phyloP scores from a whole-genome alignment of 768 basidiomycete species.

The Russula dissimulans region DNA sequence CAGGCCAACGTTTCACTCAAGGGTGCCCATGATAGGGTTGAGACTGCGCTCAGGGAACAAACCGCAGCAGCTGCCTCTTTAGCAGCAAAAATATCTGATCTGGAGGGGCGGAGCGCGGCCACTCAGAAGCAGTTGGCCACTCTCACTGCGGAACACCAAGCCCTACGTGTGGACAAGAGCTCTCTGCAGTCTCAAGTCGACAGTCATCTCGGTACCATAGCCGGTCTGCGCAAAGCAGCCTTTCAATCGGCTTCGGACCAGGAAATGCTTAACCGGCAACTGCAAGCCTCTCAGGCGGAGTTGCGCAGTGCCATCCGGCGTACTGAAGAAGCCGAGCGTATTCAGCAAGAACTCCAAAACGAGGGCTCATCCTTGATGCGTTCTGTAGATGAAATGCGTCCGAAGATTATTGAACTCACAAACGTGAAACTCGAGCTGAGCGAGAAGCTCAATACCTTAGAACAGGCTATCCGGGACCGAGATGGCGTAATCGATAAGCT shows the following conservation, averaged over 20 bases:
- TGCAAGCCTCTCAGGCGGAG: constrained; percentile 57
- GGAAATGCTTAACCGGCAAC: constrained; percentile 41
- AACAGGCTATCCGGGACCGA: constrained; percentile 43
- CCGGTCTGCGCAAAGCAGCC: constrained; percentile 52
- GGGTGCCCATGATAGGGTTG: constrained; percentile 50
- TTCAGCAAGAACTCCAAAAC: constrained; percentile 59
- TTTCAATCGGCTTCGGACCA: constrained; percentile 46
- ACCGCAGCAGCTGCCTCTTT: constrained; percentile 39
- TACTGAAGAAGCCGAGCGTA: constrained; percentile 65
- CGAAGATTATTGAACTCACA: constrained; percentile 77
- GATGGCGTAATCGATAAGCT: constrained; percentile 53
- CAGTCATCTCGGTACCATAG: constrained; percentile 37
- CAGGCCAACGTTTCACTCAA: constrained; percentile 53
- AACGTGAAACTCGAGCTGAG: constrained; percentile 58
- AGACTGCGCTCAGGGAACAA: constrained; percentile 35
- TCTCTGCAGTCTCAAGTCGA: constrained; percentile 40
- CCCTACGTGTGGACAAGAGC: constrained; percentile 41
- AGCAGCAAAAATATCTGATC: constrained; percentile 37
- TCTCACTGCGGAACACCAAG: constrained; percentile 38
- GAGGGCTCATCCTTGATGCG: constrained; percentile 75
- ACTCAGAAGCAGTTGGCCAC: constrained; percentile 37
- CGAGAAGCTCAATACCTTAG: constrained; percentile 52
- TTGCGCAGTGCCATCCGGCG: constrained; percentile 54
- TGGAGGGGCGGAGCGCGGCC: constrained; percentile 35
- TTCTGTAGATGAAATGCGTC: constrained; percentile 77